These are phyloP conservation scores for Penicillium ochrochloron DNA, from an alignment of 495 filamentous ascomycete genomes.

Conservation along the genomic window DNA sequence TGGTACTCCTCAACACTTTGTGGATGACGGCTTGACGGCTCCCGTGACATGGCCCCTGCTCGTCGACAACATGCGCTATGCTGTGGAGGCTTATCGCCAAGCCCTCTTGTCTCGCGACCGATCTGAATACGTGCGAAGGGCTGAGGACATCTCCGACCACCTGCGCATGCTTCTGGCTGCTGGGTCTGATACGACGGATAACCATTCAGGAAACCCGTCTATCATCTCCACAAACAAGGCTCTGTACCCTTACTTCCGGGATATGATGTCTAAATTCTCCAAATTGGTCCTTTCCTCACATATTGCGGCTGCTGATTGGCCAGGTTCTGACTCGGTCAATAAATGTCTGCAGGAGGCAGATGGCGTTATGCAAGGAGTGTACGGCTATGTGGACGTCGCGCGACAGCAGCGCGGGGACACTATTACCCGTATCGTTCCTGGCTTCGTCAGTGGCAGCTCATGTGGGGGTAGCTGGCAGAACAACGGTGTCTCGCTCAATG, in stretches of 20 bases:
- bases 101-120: conserved; percentile 78
- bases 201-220: conserved; percentile 98
- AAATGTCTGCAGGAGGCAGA: conserved; percentile 97
- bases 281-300: conserved; percentile 98
- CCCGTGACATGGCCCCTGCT: conserved; percentile 86
- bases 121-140: conserved; percentile 87
- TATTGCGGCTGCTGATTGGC: conserved; percentile 94
- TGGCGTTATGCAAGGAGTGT: conserved; percentile 89
- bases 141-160: conserved; percentile 97
- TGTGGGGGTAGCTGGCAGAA: conserved; percentile 92
- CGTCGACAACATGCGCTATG: conserved; percentile 85
- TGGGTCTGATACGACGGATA: conserved; percentile 95
- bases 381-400: conserved; percentile 93
- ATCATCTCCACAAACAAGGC: conserved; percentile 98
- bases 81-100: conserved; percentile 85
- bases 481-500: conserved; percentile 72
- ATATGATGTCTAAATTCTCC: conserved; percentile 99
- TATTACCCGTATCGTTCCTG: conserved; percentile 86
- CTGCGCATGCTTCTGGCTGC: conserved; percentile 91
- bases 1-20: conserved; percentile 76
- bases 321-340: conserved; percentile 78
- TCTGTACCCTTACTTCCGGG: conserved; percentile 94
- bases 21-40: conserved; percentile 76
- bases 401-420: conserved; percentile 87
- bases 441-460: conserved; percentile 83